Conservation (phyloP, 1,139 yeast genomes). For the Fermentozyma sake region DNA sequence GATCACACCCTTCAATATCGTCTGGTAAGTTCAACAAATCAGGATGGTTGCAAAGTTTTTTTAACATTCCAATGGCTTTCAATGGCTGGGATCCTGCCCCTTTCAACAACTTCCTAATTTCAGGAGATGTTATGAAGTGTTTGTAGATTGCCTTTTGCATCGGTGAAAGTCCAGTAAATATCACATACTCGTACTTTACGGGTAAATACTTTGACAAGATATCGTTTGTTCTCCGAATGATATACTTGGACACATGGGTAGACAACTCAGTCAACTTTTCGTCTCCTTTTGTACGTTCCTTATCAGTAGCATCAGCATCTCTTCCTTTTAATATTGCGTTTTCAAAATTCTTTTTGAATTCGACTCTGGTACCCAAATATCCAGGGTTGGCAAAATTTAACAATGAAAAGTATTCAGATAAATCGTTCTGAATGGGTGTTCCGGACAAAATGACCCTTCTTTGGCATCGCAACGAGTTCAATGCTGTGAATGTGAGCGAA, state of each 20-base stretch:
- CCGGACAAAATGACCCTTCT: conserved; percentile 93
- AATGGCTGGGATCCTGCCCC: conserved; percentile 81
- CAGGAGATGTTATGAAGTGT: conserved; percentile 78
- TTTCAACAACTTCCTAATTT: conserved; percentile 61
- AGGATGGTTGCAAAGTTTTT: conserved; percentile 92
- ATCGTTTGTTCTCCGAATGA: conserved; percentile 93
- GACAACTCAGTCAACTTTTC: conserved; percentile 67
- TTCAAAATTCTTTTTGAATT: conserved; percentile 84
- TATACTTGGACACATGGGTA: conserved; percentile 77
- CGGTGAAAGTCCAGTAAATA: conserved; percentile 79
- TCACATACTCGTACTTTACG: conserved; percentile 92
- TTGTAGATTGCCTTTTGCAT: conserved; percentile 70
- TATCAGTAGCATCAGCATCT: conserved; percentile 85
- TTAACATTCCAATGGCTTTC: conserved; percentile 83
- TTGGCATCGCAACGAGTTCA: conserved; percentile 76
- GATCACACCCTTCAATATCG: conserved; percentile 67
- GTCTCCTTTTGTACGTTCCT: conserved; percentile 72
- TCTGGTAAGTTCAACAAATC: conserved; percentile 72
- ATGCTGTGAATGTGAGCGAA: conserved; percentile 84
- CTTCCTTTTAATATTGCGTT: conserved; percentile 76
- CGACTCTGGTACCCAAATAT: conserved; percentile 74
- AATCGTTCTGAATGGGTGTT: conserved; percentile 95
- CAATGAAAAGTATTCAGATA: conserved; percentile 89
- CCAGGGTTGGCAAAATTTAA: conserved; percentile 95
- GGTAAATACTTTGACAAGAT: conserved; percentile 90